phyloP scores from a whole-genome alignment of 306 rosid species.

The Cucurbita maxima region DNA sequence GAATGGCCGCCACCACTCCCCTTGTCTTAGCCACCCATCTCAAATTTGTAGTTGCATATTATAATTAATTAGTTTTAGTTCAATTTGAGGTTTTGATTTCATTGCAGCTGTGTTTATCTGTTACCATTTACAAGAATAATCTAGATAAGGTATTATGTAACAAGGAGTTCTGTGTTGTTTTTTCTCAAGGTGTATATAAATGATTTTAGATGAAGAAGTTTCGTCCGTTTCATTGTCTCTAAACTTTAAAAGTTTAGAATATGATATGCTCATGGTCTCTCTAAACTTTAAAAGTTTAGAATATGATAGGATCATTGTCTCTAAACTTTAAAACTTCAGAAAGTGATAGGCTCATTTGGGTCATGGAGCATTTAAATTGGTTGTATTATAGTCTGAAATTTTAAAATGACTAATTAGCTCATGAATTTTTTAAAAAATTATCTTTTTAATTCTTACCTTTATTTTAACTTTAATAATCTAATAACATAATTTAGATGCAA shows the following conservation, averaged over 20 bases:
- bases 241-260: too few species aligned
- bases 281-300: too few species aligned
- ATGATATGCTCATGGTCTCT: too few species aligned
- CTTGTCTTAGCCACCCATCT: conserved; percentile 14
- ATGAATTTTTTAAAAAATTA: too few species aligned
- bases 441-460: too few species aligned
- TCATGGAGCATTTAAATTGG: not conserved
- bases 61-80: conserved; percentile 1
- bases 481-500: too few species aligned
- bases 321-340: too few species aligned
- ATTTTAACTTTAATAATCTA: not conserved
- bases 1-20: conserved; percentile 50
- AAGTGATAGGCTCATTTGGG: too few species aligned
- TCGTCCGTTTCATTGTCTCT: not conserved
- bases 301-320: not conserved
- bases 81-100: not conserved
- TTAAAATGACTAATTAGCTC: too few species aligned
- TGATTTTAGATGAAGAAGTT: not conserved
- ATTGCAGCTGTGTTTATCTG: not conserved
- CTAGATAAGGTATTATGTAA: not conserved
- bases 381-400: too few species aligned
- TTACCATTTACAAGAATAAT: not conserved
- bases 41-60: conserved; percentile 4
- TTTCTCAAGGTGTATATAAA: not conserved
- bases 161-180: not conserved